Percentiles rank a stretch among this genome's conserved stretches.
phyloP scores from a whole-genome alignment of 2,329 filamentous ascomycete genomes.

The Pseudogymnoascus sp. region DNA sequence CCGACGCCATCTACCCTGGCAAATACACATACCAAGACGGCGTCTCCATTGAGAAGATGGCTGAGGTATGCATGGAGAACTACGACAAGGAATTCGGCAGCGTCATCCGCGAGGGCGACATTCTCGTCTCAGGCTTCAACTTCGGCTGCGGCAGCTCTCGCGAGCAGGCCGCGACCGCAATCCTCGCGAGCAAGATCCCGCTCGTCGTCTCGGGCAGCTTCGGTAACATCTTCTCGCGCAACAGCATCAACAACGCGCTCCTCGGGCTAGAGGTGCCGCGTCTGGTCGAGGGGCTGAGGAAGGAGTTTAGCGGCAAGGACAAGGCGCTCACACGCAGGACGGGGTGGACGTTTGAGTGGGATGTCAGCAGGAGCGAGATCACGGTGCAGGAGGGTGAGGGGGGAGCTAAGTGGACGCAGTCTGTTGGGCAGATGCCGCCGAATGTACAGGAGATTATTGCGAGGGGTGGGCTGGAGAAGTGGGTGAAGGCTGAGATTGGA shows the following conservation, averaged over 20 bases:
- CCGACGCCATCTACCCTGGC: slow-evolving; percentile 82
- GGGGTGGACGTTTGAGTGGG: slow-evolving; percentile 78
- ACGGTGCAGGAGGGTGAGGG: slow-evolving; percentile 60
- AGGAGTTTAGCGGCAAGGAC: slow-evolving; percentile 42
- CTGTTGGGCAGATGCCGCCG: slow-evolving; percentile 72
- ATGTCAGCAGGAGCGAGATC: slow-evolving; percentile 64
- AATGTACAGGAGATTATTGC: slow-evolving; percentile 85
- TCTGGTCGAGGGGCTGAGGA: slow-evolving; percentile 56
- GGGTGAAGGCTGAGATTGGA: slow-evolving; percentile 65
- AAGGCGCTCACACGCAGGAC: slow-evolving; percentile 62
- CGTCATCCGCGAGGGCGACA: slow-evolving; percentile 60
- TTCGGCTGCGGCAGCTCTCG: slow-evolving; percentile 77
- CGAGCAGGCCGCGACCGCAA: slow-evolving; percentile 83
- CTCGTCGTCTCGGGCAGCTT: slow-evolving; percentile 76
- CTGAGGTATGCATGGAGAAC: slow-evolving; percentile 85
- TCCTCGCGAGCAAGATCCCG: slow-evolving; percentile 71
- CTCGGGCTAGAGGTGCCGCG: slow-evolving; percentile 62
- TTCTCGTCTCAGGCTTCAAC: slow-evolving; percentile 79
- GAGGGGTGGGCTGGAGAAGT: slow-evolving; percentile 67
- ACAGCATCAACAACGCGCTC: slow-evolving; percentile 72
- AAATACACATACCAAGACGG: slow-evolving; percentile 91
- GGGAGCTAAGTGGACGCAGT: slow-evolving; percentile 64
- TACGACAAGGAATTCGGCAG: slow-evolving; percentile 67
- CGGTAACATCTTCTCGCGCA: slow-evolving; percentile 72
- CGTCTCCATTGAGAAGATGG: slow-evolving; percentile 70